Evolutionary conservation across 78 protist genomes (phyloP).

Genomic region (Dictyostelium brefeldianum): DNA sequence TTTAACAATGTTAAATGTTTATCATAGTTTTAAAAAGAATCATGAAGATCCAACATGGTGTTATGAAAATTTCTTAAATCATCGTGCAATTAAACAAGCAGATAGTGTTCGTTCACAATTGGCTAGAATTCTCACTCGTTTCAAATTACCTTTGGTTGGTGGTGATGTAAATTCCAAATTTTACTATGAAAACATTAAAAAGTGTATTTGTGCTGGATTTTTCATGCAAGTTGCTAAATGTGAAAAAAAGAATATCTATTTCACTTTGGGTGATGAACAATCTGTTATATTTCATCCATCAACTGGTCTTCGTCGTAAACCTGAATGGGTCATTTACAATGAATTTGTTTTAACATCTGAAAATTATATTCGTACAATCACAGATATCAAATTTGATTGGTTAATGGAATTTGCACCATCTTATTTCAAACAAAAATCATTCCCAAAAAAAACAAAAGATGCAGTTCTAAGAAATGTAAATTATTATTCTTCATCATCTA

Average conservation of each 20-base stretch:
- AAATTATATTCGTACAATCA: constrained; percentile 97
- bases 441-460: constrained; percentile 54
- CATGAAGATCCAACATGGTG: constrained; percentile 75
- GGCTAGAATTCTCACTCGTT: constrained; percentile 87
- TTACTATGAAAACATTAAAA: constrained; percentile 95
- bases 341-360: constrained; percentile 98
- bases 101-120: constrained; percentile 97
- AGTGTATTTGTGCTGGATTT: constrained; percentile 94
- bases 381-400: constrained; percentile 96
- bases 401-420: constrained; percentile 26
- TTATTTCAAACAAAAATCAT: constrained; percentile 9
- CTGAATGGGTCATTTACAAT: constrained; percentile 98
- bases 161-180: constrained; percentile 50
- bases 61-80: constrained; percentile 94
- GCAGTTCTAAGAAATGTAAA: constrained; percentile 2
- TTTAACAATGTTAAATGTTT: constrained; percentile 97
- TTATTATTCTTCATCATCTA: no score
- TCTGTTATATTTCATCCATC: constrained; percentile 97
- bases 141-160: constrained; percentile 72
- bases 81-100: constrained; percentile 93
- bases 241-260: constrained; percentile 96
- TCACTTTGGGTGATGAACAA: constrained; percentile 98
- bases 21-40: constrained; percentile 94
- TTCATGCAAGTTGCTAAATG: constrained; percentile 99
- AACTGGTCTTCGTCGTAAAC: constrained; percentile 93